Conservation (phyloP, 2,329 filamentous ascomycete species). For the Epichloe baconii region DNA sequence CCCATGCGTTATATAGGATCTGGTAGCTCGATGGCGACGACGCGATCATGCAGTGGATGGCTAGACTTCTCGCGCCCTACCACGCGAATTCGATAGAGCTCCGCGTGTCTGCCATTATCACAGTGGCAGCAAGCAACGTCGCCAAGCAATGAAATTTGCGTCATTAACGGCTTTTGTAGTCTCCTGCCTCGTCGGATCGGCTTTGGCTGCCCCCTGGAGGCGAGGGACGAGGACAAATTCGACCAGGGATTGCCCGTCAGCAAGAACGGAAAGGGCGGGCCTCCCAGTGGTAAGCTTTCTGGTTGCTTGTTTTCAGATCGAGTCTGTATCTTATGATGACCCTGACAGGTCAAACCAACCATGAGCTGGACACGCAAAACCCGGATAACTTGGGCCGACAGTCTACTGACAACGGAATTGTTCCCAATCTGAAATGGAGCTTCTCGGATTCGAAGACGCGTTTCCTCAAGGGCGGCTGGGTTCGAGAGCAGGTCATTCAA, state of each 20-base stretch:
- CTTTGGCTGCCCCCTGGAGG: conserved; percentile 11
- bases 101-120: not conserved
- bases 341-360: conserved; percentile 47
- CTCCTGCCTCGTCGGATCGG: conserved; percentile 5
- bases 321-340: conserved; percentile 14
- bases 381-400: conserved; percentile 50
- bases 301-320: conserved; percentile 29
- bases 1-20: no score
- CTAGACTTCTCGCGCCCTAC: no score
- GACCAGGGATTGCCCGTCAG: conserved; percentile 42
- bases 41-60: no score
- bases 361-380: conserved; percentile 46
- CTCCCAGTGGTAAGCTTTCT: conserved; percentile 36
- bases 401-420: conserved; percentile 47
- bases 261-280: conserved; percentile 42
- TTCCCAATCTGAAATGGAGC: conserved; percentile 56
- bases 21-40: no score
- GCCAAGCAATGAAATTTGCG: conserved; percentile 7
- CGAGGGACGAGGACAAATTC: conserved; percentile 23
- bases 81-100: no score
- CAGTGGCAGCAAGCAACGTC: not conserved
- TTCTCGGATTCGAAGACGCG: conserved; percentile 55
- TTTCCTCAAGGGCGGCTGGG: conserved; percentile 51
- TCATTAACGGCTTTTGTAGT: conserved; percentile 3
- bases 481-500: conserved; percentile 51